A percentile compares a stretch with the other conserved stretches of the same genome.
These are phyloP conservation scores for Groenewaldozyma tartarivorans DNA, from an alignment of 805 yeast species.

Conservation along the genomic window DNA sequence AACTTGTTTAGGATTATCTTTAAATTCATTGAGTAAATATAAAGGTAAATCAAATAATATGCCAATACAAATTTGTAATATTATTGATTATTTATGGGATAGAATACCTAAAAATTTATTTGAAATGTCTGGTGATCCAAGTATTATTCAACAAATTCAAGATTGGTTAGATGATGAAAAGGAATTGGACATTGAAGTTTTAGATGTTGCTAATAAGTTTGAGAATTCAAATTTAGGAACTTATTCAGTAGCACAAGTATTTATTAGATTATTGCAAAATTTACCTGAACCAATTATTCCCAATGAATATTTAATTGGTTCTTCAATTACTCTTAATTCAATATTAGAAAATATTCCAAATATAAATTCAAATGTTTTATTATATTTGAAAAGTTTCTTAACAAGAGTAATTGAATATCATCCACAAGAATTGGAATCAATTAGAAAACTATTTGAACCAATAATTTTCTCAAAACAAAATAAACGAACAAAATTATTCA, in stretches of 20 bases:
- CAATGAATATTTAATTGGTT: slow-evolving; percentile 21
- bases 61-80: slow-evolving; percentile 27
- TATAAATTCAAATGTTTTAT: slow-evolving; percentile 33
- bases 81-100: slow-evolving; percentile 28
- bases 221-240: slow-evolving; percentile 29
- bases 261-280: slow-evolving; percentile 24
- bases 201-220: slow-evolving; percentile 21
- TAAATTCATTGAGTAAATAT: slow-evolving; percentile 15
- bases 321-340: slow-evolving; percentile 24
- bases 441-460: background rate
- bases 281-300: slow-evolving; percentile 36
- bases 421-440: background rate
- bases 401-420: slow-evolving; percentile 23
- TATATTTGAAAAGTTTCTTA: slow-evolving; percentile 33
- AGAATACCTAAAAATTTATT: slow-evolving; percentile 19
- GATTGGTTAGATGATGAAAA: slow-evolving; percentile 28
- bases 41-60: slow-evolving; percentile 16
- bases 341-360: slow-evolving; percentile 33
- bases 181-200: slow-evolving; percentile 23
- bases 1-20: slow-evolving; percentile 25
- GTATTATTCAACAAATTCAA: slow-evolving; percentile 22
- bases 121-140: slow-evolving; percentile 16
- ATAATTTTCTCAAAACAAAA: background rate
- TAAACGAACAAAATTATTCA: background rate
- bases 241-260: slow-evolving; percentile 31